Base-by-base conservation (phyloP, 208 protist genomes). In the Trypanosoma grayi region DNA sequence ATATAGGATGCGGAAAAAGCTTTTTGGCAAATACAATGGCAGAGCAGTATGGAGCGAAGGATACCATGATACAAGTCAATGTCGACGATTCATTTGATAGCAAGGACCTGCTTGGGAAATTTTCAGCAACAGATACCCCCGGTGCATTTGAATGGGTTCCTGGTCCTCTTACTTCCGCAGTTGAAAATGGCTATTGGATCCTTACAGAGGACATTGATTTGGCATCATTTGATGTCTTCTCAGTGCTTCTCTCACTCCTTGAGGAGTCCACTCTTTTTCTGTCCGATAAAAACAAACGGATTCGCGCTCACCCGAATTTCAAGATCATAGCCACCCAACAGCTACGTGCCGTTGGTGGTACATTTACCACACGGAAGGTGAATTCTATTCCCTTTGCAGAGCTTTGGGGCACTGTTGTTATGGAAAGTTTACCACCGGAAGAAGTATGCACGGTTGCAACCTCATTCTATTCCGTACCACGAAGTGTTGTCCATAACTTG, bases 161-260 rank as follows among this genome's bases (percentile, higher is more conserved):
- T n/a, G 98, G 98, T 27, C 94, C 96, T 13, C 72, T 99, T 44
- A 97, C 98, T 30, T 76, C 90, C 22, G 98, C 98, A 10, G 97
- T 99, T 9, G 39, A 79, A 60, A 80, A 98, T 40, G 98, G 98
- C 4, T 81, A 85, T 41, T 99, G 98, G 98, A 84, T 99, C 53
- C 54, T 99, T 10, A 97, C 99, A 69, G 98, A 99, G 58, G 98
- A 99, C 77, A 96, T 99, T 46, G 98, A 99, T 75, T 73, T 98
- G 11, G 97, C 98, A 13, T 98, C 98, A 3, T 87, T 98, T 53
- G 99, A 99, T 52, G 95, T 99, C 2, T 86, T 99, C 25, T 95
- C 97, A 0, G 90, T 98, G 3, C 66, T 99, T 7, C 81, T 98
- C 7, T 95, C 98, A 1, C 79, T 99, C 0, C 70, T 99, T 2